Percentiles rank a stretch among this genome's conserved stretches.
Conservation (phyloP, 495 filamentous ascomycete species). For the Penicillium crystallinum region DNA sequence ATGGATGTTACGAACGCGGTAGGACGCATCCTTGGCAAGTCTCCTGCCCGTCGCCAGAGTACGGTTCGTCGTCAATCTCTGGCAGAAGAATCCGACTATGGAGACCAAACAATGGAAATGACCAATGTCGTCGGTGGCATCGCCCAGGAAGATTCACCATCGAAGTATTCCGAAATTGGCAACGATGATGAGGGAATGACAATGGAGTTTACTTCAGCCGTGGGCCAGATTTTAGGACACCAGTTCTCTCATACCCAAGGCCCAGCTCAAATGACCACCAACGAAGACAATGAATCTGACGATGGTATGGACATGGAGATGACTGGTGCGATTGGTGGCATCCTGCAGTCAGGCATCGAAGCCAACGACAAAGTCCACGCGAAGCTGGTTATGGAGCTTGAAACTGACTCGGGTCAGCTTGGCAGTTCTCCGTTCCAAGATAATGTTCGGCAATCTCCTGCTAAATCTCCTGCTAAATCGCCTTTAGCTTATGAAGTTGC, state of each 20-base stretch:
- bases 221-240: constrained; percentile 58
- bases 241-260: constrained; percentile 25
- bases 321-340: constrained; percentile 66
- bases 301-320: constrained; percentile 62
- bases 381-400: constrained; percentile 55
- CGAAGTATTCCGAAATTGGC: constrained; percentile 28
- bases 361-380: constrained; percentile 43
- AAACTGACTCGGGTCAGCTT: constrained; percentile 49
- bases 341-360: constrained; percentile 44
- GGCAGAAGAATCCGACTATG: constrained; percentile 38
- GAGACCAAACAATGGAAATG: constrained; percentile 73
- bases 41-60: constrained; percentile 30
- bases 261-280: constrained; percentile 20
- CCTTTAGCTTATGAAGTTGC: constrained; percentile 29
- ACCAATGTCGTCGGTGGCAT: constrained; percentile 71
- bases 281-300: constrained; percentile 40
- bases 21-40: constrained; percentile 68
- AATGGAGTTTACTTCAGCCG: constrained; percentile 74
- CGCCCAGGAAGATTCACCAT: constrained; percentile 28
- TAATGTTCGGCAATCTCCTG: constrained; percentile 25
- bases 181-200: constrained; percentile 69
- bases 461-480: constrained; percentile 25
- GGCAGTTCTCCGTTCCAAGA: constrained; percentile 53
- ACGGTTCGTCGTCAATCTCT: constrained; percentile 33
- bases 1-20: constrained; percentile 83